Evolutionary conservation across 495 filamentous ascomycete species (phyloP), one percentile per base, ranked within the genome.

Genomic region (Penicillium canariense): DNA sequence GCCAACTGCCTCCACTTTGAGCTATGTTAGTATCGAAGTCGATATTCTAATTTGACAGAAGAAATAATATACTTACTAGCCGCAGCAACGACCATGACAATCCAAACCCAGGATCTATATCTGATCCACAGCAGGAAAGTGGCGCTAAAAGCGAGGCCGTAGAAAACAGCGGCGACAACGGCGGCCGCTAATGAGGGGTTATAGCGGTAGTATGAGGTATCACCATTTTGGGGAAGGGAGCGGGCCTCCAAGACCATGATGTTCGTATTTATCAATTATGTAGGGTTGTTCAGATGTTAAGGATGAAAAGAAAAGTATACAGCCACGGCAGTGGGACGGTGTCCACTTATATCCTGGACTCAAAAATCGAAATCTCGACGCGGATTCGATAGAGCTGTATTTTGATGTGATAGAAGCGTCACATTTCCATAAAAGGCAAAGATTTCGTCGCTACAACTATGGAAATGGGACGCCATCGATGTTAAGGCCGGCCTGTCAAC

Each of bases 161-260:
- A 87, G 23, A 85, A 65, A 17, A 74, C 65, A 40, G 61, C 60
- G 50, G 83, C 80, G 26, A 83, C 67, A 6, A 70, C 62, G 7
- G 81, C 77, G 2, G 75, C 77, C 6, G 68, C 59, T 5, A 79
- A 27, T 0, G 75, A 81, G 5, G 81, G 80, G 9, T 77, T 18
- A 55, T 84, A 84, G 15, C 73, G 58, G 67, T 81, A 84, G 35
- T 36, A 52, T 1, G 58, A 60, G 23, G 1, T 14, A 31, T 35
- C 25, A 4, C 11, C 48, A 4, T 2, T 15, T 14, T 39, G 5
- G 10, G 10, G 22, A 12, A 5, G 2, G 15, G 18, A 18, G 14
- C 48, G 23, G 1, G 5, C 25, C 35, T 51, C 25, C n/a, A 40
- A 3, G 12, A 17, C 17, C 48, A 51, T 42, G 34, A 12, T 4